phyloP scores from a whole-genome alignment of 2,329 filamentous ascomycete genomes.

The Metarhizium anisopliae region DNA sequence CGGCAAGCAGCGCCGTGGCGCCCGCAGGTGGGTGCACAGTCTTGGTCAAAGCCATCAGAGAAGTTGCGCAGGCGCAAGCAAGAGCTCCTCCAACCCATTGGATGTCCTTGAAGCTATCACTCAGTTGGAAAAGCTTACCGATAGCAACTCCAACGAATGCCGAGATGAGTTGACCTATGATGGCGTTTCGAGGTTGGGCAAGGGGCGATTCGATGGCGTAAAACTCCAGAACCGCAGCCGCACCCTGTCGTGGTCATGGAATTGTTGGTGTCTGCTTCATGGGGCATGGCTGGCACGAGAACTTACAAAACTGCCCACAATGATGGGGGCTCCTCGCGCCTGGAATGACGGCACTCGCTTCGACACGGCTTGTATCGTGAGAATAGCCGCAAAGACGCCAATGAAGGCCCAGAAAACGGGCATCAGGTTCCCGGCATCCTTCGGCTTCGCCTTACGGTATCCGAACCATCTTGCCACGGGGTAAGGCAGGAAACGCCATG shows the following conservation, averaged over 20 bases:
- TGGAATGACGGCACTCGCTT: slow-evolving; percentile 45
- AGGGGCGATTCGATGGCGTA: slow-evolving; percentile 63
- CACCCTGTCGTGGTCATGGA: slow-evolving; percentile 42
- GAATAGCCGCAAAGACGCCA: slow-evolving; percentile 53
- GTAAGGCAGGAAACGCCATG: slow-evolving; percentile 53
- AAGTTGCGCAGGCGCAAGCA: slow-evolving; percentile 53
- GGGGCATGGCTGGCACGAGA: no score
- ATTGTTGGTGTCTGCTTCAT: not conserved
- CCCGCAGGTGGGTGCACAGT: slow-evolving; percentile 68
- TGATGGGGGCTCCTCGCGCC: slow-evolving; percentile 43
- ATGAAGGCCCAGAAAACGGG: slow-evolving; percentile 55
- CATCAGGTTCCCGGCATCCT: slow-evolving; percentile 45
- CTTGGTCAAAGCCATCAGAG: slow-evolving; percentile 59
- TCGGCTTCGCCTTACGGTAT: slow-evolving; percentile 35
- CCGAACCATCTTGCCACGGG: slow-evolving; percentile 62
- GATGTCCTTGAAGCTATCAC: slow-evolving; percentile 36
- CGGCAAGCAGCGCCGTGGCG: slow-evolving; percentile 62
- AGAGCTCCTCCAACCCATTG: slow-evolving; percentile 58
- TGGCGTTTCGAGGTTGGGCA: slow-evolving; percentile 60
- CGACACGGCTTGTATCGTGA: slow-evolving; percentile 49
- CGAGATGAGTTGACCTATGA: slow-evolving; percentile 58
- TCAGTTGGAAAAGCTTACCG: slow-evolving; percentile 55
- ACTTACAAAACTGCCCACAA: slow-evolving; percentile 65
- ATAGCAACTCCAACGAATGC: slow-evolving; percentile 52
- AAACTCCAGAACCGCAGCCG: slow-evolving; percentile 68